Evolutionary conservation across 1,139 yeast species (phyloP), one percentile per base, ranked within the genome.

Genomic region (Torulaspora pretoriensis): DNA sequence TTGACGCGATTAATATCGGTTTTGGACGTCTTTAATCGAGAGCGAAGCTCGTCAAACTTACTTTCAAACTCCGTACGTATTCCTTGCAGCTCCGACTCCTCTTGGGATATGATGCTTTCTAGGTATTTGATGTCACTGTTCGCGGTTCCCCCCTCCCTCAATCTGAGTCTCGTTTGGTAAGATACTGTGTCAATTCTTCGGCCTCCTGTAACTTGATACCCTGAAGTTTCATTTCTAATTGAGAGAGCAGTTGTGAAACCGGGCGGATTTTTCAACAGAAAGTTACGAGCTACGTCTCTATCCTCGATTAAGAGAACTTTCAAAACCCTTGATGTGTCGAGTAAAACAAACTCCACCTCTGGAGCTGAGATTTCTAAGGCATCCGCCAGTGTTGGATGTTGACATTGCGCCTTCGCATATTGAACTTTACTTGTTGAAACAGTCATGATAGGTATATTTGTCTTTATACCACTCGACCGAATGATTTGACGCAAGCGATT

Each of bases 251-350:
- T 63, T 2, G 57, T 56, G 4, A 83, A 82, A 48, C 77, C 77
- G 0, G 68, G 64, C 1, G 61, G 53, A 22, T 59, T 60, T 19
- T 69, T 63, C 26, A 50, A 50, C 52, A 79, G 60, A 8, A 76
- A 62, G 0, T 50, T 44, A 52, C 75, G 77, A 0, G 87, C 92
- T n/a, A 71, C 73, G 2, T 60, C 54, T 47, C 79, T 69, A 38
- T 78, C 70, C 2, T 72, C 69, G 17, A 79, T 71, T 31, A 89
- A 66, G 0, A 83, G 68, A 0, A 74, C 68, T 23, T 74, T 72
- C 56, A 90, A 96, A 40, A 86, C 74, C 24, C 68, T 70, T 43
- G 73, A 73, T 12, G 73, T 57, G 66, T 90, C 97, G 46, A 89
- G 80, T 45, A 90, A 65, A 1, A 83, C 68, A 53, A 77, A 81